A percentile compares a stretch with the other conserved stretches of the same genome.
Conservation (phyloP, 2,329 filamentous ascomycete genomes). For the Alternaria alternata region DNA sequence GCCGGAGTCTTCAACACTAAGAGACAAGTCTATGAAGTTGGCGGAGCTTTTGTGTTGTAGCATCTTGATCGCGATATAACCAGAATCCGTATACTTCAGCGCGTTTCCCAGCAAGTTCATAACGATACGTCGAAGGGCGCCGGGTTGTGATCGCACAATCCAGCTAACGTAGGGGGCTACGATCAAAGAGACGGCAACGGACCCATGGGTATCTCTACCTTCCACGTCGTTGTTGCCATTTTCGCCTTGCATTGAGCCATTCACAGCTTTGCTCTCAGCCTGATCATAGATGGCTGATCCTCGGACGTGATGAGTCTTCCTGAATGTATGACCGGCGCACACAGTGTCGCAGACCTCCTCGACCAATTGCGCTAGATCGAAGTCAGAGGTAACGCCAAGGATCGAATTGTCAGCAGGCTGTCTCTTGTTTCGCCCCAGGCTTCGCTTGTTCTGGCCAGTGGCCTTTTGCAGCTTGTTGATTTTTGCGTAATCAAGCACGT, state of each 20-base stretch:
- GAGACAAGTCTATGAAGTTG: constrained; percentile 28
- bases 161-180: constrained; percentile 41
- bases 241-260: constrained; percentile 20
- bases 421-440: constrained; percentile 33
- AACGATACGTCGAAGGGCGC: constrained; percentile 44
- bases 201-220: constrained; percentile 29
- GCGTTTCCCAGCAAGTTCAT: constrained; percentile 50
- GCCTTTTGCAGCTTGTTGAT: constrained; percentile 46
- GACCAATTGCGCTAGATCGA: constrained; percentile 43
- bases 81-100: constrained; percentile 46
- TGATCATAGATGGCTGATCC: constrained; percentile 36
- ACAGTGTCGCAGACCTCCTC: constrained; percentile 66
- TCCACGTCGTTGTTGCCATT: constrained; percentile 13
- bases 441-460: constrained; percentile 25
- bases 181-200: constrained; percentile 40
- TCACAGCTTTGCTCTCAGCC: constrained; percentile 21
- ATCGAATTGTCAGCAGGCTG: constrained; percentile 40
- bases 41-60: constrained; percentile 21
- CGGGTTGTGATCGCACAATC: constrained; percentile 41
- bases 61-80: constrained; percentile 41
- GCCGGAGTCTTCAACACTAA: constrained; percentile 51
- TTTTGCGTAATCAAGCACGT: constrained; percentile 50
- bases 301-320: constrained; percentile 34
- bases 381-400: constrained; percentile 41
- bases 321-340: constrained; percentile 59